Base-by-base conservation (phyloP, 805 yeast species). In the Metschnikowia corniflorae region DNA sequence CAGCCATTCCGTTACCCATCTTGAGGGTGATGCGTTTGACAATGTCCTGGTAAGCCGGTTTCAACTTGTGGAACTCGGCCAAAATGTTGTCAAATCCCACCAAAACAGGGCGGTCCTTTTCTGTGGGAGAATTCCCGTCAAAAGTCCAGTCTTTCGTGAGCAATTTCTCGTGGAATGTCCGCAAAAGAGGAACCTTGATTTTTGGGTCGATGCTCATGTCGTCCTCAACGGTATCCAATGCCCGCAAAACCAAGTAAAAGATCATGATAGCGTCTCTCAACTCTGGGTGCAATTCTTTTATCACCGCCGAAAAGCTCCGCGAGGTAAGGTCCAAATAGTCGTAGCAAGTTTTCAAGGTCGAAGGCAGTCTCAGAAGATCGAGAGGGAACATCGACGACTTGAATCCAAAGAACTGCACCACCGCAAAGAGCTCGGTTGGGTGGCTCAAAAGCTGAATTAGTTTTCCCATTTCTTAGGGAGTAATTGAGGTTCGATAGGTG, bases 1-100 rank as follows among this genome's bases (percentile, higher is more conserved):
- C 88, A 21, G 97, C 97, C 98, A 93, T 93, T 38, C 98, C 98
- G 49, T 86, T 79, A 40, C 97, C 98, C 98, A 93, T 93, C 59
- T 82, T 72, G 39, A 68, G 49, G 31, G 96, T 80, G 50, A 88
- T 86, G 44, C 82, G 86, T 50, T 73, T 75, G 49, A 93, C 78
- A 25, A 88, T 80, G 37, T 74, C 83, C 63, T 84, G 89, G 62
- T 87, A 89, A 40, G 71, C 78, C 5, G 85, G 78, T 54, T 79
- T 78, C 54, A 93, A 71, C 42, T 70, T 67, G 58, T 84, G 88
- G 60, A 71, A 89, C 58, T 86, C 94, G 7, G 61, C 50, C 50
- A 91, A 67, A 27, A 93, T 70, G 29, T 61, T 54, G 53, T 83
- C 81, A 55, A 91, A 93, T 43, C 86, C 82, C n/a, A 78, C 80